Conservation (phyloP, 2,329 filamentous ascomycete genomes). For the Penicillium sp. region DNA sequence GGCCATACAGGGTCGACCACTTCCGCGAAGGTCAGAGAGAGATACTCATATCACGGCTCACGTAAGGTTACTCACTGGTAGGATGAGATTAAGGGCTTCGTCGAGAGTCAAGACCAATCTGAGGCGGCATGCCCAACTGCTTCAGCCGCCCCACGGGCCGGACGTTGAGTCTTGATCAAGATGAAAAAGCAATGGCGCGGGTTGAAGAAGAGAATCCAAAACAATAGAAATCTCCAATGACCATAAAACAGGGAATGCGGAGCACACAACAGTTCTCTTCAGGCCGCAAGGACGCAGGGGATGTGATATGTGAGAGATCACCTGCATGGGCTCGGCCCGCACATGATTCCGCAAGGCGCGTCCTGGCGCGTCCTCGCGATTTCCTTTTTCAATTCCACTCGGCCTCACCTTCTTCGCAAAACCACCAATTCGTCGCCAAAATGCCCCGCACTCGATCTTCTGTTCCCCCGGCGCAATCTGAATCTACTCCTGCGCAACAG, state of each 20-base stretch:
- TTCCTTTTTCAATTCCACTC: constrained; percentile 15
- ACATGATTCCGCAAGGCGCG: constrained; percentile 28
- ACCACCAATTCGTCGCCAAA: constrained; percentile 17
- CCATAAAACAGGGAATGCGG: background rate
- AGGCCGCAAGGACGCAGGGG: constrained; percentile 10
- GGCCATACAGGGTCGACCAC: constrained; percentile 59
- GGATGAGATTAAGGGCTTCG: constrained; percentile 6
- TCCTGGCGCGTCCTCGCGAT: constrained; percentile 31
- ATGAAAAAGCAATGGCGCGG: background rate
- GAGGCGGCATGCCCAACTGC: constrained; percentile 21
- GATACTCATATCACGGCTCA: constrained; percentile 1
- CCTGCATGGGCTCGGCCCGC: constrained; percentile 16
- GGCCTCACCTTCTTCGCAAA: background rate
- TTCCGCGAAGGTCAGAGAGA: constrained; percentile 18
- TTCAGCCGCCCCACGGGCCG: constrained; percentile 16
- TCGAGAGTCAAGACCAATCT: constrained; percentile 12
- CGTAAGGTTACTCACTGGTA: constrained; percentile 13
- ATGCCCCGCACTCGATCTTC: constrained; percentile 36
- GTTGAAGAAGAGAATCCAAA: background rate
- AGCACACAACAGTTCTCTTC: background rate
- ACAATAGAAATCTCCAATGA: background rate
- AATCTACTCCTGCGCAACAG: constrained; percentile 19
- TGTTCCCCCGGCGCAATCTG: constrained; percentile 20
- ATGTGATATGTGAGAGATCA: constrained; percentile 22
- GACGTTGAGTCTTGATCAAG: background rate